Base-by-base conservation (phyloP, 495 filamentous ascomycete species). In the Aspergillus kassunensis region DNA sequence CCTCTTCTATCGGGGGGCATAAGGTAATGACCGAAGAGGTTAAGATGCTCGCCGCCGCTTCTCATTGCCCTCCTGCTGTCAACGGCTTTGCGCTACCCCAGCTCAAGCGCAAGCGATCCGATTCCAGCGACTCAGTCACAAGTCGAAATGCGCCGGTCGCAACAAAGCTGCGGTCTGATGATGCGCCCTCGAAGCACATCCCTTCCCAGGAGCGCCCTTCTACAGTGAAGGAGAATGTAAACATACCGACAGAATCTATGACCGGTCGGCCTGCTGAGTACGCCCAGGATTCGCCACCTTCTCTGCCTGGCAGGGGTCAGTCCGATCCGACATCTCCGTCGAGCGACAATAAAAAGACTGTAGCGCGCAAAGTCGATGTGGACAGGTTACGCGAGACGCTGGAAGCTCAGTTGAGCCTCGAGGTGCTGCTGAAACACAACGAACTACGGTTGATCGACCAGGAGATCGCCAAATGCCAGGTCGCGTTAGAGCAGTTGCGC, bases 361-460 rank as follows among this genome's bases (percentile, higher is more conserved):
- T 58, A 36, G 43, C 51, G 39, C 48, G 49, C 19, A 67, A 66
- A 11, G 58, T 69, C 30, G 59, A 69, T 47, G 54, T 66, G 27
- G 63, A 69, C 33, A 60, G 51, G 36, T 73, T 89, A 47, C 84
- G 81, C 57, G 83, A 93, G 34, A 82, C 78, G 8, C 85, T 97
- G 58, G 85, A 90, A 58, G 80, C 86, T 34, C 89, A 97, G 68
- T 84, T 98, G 67, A 86, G 88, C 58, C 81, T 95, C 52, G 90
- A 97, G 70, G 91, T 97, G 35, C 72, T 97, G 49, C 70, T 96
- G 58, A 98, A 97, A 74, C 93, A 98, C 64, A 82, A 91, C 56
- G 93, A 98, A 72, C 72, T 97, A 21, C 88, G 90, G 13, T 77
- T 96, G 51, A 95, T 98, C 68, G 89, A 97, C 65, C 91, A 96